These are phyloP conservation scores for Amoebophrya sp. DNA, from an alignment of 169 alveolate genomes.

Conservation along the genomic window DNA sequence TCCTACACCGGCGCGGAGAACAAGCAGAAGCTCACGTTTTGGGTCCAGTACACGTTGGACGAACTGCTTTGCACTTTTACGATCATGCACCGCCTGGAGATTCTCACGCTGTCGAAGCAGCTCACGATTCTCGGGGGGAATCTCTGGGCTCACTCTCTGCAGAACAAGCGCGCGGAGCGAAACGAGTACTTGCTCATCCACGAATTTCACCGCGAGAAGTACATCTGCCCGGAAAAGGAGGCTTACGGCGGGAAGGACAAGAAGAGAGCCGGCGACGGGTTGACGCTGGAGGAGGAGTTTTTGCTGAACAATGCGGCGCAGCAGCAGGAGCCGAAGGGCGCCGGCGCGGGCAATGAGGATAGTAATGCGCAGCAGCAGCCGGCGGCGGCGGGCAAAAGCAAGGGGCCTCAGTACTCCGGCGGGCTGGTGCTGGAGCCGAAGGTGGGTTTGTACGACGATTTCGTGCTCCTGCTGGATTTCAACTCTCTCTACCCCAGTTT, in stretches of 20 bases:
- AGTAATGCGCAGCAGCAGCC: background rate
- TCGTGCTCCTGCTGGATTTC: constrained; percentile 88
- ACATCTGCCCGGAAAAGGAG: constrained; percentile 26
- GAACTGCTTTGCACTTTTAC: constrained; percentile 14
- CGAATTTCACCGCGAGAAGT: constrained; percentile 58
- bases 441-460: constrained; percentile 89
- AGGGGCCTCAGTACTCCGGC: constrained; percentile 68
- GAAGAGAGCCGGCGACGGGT: background rate
- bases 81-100: constrained; percentile 38
- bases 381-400: constrained; percentile 12
- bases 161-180: constrained; percentile 69
- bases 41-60: background rate
- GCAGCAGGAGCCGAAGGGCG: background rate
- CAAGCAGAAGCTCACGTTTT: too few species aligned
- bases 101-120: constrained; percentile 83
- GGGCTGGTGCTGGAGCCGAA: constrained; percentile 95
- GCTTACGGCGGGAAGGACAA: background rate
- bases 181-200: constrained; percentile 85
- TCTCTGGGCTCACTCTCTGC: constrained; percentile 73
- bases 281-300: background rate
- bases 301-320: background rate
- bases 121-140: constrained; percentile 89
- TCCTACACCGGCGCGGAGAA: too few species aligned
- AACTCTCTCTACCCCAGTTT: constrained; percentile 96
- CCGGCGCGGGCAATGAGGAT: background rate